Base-by-base conservation (phyloP, 1,284 basidiomycete species). In the Naganishia albida region DNA sequence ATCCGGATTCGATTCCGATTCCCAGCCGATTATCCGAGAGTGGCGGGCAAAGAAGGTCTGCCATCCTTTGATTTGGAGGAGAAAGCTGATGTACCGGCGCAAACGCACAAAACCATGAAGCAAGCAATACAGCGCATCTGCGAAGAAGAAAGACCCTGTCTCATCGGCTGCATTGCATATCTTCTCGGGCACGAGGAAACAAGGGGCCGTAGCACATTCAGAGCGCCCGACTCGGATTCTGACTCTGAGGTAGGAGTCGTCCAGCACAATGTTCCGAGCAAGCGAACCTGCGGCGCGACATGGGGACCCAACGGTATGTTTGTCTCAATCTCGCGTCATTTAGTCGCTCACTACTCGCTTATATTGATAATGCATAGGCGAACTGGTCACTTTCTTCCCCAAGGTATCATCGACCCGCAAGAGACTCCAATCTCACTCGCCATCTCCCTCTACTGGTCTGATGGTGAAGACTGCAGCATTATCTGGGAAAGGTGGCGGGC, bases 1-100 rank as follows among this genome's bases (percentile, higher is more conserved):
- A 86, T 95, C 62, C 87, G 93, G 0, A 85, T 94, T n/a, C 88
- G 90, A 6, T 94, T 95, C 80, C 87, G 86, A 1, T 96, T 96
- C 74, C 93, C 93, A 0, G 83, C 85, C 38, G 85, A 85, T 53
- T 97, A 97, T 72, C 92, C 93, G 0, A 83, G 86, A 25, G 81
- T 81, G 0, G 69, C 71, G 0, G 81, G 86, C 60, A 72, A 72
- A 13, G 66, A 69, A 1, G 87, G 89, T 18, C 85, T 85, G 0
- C 91, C 92, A 0, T 83, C 83, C 2, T 85, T 94, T 52, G 90
- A 93, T 64, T 82, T 96, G 2, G 92, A 95, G 72, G 85, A 87
- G 28, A 91, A 86, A 69, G 88, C 89, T 0, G 82, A 92, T 2
- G 88, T 95, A 56, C 85, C 88, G 1, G 83, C 88, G 52, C 86